Conservation (phyloP, 1,139 yeast species). For the Pichia sp. region DNA sequence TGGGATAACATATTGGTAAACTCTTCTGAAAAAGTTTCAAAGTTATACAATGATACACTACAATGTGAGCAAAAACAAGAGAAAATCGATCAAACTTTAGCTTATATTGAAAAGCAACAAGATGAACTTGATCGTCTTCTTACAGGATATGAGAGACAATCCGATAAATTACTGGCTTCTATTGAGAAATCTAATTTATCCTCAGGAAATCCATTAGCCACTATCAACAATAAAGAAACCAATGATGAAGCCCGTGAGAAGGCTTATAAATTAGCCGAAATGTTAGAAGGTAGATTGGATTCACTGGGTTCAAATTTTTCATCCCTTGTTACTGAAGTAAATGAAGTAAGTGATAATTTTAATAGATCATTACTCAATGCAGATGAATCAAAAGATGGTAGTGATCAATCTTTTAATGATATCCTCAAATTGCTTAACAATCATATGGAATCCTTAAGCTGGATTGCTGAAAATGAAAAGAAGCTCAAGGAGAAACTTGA, state of each 20-base stretch:
- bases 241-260: slow-evolving; percentile 82
- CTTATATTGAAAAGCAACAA: slow-evolving; percentile 87
- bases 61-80: slow-evolving; percentile 82
- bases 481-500: slow-evolving; percentile 62
- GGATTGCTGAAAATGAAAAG: slow-evolving; percentile 71
- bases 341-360: slow-evolving; percentile 77
- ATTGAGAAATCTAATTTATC: slow-evolving; percentile 20
- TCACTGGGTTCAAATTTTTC: slow-evolving; percentile 68
- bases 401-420: slow-evolving; percentile 41
- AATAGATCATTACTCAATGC: slow-evolving; percentile 43
- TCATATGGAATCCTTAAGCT: slow-evolving; percentile 84
- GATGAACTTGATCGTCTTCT: slow-evolving; percentile 80
- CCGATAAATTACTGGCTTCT: slow-evolving; percentile 40
- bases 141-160: slow-evolving; percentile 81
- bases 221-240: slow-evolving; percentile 18
- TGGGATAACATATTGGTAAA: slow-evolving; percentile 85
- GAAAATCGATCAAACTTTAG: slow-evolving; percentile 79
- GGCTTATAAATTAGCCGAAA: slow-evolving; percentile 84
- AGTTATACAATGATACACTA: slow-evolving; percentile 69
- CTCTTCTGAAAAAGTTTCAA: slow-evolving; percentile 80
- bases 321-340: slow-evolving; percentile 77
- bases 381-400: slow-evolving; percentile 20
- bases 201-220: slow-evolving; percentile 1
- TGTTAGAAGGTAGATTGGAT: slow-evolving; percentile 76
- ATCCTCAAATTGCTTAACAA: slow-evolving; percentile 78